Percentiles rank a stretch among this genome's conserved stretches.
Evolutionary conservation across 768 basidiomycete species (phyloP).

Genomic region (Mycena latifolia): DNA sequence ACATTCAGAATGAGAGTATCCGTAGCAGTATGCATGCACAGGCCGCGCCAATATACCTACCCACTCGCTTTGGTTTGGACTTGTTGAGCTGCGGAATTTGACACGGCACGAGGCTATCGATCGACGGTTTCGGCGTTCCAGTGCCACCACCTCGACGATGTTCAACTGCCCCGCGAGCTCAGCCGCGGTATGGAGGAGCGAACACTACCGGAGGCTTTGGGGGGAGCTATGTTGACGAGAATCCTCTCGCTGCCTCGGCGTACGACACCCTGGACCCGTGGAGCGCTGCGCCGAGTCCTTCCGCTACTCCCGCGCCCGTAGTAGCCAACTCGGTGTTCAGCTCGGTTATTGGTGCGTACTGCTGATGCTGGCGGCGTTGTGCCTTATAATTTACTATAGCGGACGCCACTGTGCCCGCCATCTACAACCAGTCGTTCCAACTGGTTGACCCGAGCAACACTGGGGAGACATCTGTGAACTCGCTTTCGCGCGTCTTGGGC

Average conservation of each 20-base stretch:
- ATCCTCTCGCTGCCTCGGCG: constrained; percentile 78
- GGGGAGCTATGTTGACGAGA: constrained; percentile 80
- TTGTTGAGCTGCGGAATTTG: constrained; percentile 12
- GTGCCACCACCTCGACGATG: constrained; percentile 62
- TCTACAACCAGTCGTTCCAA: constrained; percentile 81
- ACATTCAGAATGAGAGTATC: neutral
- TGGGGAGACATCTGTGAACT: constrained; percentile 86
- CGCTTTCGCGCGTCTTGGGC: constrained; percentile 82
- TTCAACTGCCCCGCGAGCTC: constrained; percentile 88
- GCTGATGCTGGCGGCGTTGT: neutral
- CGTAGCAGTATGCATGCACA: no score
- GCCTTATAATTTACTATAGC: constrained; percentile 54
- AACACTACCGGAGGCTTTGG: constrained; percentile 71
- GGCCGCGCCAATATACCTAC: no score
- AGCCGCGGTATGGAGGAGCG: constrained; percentile 74
- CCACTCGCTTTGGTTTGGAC: no score
- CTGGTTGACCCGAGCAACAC: constrained; percentile 77
- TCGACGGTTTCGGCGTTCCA: constrained; percentile 11
- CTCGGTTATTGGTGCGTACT: constrained; percentile 72
- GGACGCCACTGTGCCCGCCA: constrained; percentile 82
- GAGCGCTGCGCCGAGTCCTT: constrained; percentile 81
- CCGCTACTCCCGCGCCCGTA: constrained; percentile 69
- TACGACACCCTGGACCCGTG: constrained; percentile 88
- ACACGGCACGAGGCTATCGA: constrained; percentile 22
- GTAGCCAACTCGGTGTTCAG: constrained; percentile 67